phyloP scores from a whole-genome alignment of 305 asterid genomes.

The Fraxinus velutina region DNA sequence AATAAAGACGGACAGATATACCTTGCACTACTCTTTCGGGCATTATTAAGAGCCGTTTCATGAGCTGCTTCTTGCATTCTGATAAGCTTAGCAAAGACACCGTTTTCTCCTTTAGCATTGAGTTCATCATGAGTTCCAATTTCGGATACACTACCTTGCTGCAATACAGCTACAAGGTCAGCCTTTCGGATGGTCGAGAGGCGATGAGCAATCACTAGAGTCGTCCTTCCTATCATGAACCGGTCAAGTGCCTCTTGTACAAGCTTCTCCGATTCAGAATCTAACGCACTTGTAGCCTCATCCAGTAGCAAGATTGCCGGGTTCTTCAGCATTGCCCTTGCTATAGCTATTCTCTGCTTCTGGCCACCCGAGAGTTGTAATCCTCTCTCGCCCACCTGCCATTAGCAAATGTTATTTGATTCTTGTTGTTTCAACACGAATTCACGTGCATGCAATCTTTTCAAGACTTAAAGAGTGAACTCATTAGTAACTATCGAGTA shows the following conservation, averaged over 20 bases:
- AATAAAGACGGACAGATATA: conserved; percentile 14
- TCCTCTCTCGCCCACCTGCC: conserved; percentile 5
- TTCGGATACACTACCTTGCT: conserved; percentile 84
- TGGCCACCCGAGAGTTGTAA: conserved; percentile 7
- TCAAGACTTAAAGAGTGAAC: not conserved
- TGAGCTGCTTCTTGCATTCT: conserved; percentile 95
- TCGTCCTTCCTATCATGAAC: conserved; percentile 96
- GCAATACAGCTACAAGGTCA: conserved; percentile 89
- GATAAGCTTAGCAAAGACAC: conserved; percentile 87
- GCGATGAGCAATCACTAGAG: conserved; percentile 93
- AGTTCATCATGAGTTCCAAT: conserved; percentile 94
- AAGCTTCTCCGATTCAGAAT: conserved; percentile 86
- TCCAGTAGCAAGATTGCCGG: not conserved
- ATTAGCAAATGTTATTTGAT: not conserved
- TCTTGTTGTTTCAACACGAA: not conserved
- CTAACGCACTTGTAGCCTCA: conserved; percentile 3
- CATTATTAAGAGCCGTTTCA: conserved; percentile 76
- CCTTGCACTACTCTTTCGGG: conserved; percentile 99
- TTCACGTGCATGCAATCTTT: not conserved
- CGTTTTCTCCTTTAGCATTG: conserved; percentile 74
- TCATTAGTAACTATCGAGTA: not conserved
- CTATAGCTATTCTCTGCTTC: conserved; percentile 4
- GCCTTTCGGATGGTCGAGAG: conserved; percentile 95
- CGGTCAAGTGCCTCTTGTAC: conserved; percentile 99
- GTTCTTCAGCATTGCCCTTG: conserved; percentile 6